phyloP scores from a whole-genome alignment of 441 rosid species.

The Arabidopsis lyrata region DNA sequence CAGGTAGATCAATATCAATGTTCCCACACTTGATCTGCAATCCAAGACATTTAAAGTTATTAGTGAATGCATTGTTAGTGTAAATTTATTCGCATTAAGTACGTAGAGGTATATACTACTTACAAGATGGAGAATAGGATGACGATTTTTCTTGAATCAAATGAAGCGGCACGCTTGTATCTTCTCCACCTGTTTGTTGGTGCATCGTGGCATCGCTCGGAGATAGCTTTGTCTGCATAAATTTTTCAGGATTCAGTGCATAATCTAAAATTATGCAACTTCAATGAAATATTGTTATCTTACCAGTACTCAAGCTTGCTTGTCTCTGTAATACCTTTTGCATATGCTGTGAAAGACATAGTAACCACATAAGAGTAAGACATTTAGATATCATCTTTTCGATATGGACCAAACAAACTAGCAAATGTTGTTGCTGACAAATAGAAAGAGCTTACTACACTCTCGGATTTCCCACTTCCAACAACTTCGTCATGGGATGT shows the following conservation, averaged over 20 bases:
- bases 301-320: conserved; percentile 74
- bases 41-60: conserved; percentile 6
- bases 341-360: conserved; percentile 52
- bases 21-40: conserved; percentile 90
- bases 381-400: conserved; percentile 26
- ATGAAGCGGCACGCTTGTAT: conserved; percentile 81
- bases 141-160: conserved; percentile 89
- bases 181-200: conserved; percentile 90
- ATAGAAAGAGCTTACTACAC: conserved; percentile 33
- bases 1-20: conserved; percentile 83
- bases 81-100: neutral
- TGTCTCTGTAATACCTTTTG: conserved; percentile 84
- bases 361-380: conserved; percentile 16
- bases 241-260: neutral
- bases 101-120: conserved; percentile 48
- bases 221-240: conserved; percentile 63
- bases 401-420: conserved; percentile 8
- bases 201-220: conserved; percentile 70
- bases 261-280: conserved; percentile 37
- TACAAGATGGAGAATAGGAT: conserved; percentile 88
- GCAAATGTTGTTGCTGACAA: conserved; percentile 3
- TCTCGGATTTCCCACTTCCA: conserved; percentile 42
- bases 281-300: conserved; percentile 44
- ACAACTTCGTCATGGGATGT: conserved; percentile 43
- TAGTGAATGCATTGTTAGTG: neutral